These are phyloP conservation scores for Sphaerulina populicola DNA, from an alignment of 2,329 filamentous ascomycete genomes.

Conservation along the genomic window DNA sequence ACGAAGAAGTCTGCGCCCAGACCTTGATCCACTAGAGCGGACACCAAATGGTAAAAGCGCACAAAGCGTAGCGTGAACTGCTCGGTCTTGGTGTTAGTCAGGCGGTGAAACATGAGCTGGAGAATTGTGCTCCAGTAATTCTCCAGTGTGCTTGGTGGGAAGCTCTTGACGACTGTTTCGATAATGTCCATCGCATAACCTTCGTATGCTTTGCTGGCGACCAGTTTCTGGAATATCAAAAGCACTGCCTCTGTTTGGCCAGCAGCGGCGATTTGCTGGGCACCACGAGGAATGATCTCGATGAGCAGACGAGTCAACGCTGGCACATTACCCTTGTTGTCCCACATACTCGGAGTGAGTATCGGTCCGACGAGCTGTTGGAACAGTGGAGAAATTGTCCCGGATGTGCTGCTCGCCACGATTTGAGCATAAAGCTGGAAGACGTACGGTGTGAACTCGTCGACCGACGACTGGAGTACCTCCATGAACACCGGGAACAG, in stretches of 20 bases:
- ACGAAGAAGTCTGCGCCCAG: constrained; percentile 91
- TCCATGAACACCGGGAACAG: constrained; percentile 76
- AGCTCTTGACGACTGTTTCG: constrained; percentile 65
- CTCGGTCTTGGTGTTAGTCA: constrained; percentile 68
- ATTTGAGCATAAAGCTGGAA: constrained; percentile 92
- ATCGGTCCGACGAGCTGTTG: constrained; percentile 69
- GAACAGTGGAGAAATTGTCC: constrained; percentile 72
- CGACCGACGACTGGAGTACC: constrained; percentile 72
- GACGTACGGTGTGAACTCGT: constrained; percentile 92
- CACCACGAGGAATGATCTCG: constrained; percentile 71
- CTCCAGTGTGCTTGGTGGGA: constrained; percentile 66
- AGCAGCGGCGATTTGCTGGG: constrained; percentile 62
- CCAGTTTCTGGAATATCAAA: constrained; percentile 90
- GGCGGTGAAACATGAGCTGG: constrained; percentile 66
- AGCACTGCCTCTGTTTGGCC: constrained; percentile 81
- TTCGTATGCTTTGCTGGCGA: constrained; percentile 75
- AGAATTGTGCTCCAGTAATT: constrained; percentile 73
- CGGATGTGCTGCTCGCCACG: constrained; percentile 73
- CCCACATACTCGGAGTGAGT: constrained; percentile 77
- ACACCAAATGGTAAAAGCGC: constrained; percentile 88
- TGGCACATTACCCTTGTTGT: constrained; percentile 84
- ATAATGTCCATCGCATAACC: constrained; percentile 81
- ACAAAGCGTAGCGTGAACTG: constrained; percentile 80
- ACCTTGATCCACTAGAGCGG: constrained; percentile 68
- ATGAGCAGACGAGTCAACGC: constrained; percentile 77